Evolutionary conservation across 768 basidiomycete species (phyloP).

Genomic region (Lactarius sanguifluus): DNA sequence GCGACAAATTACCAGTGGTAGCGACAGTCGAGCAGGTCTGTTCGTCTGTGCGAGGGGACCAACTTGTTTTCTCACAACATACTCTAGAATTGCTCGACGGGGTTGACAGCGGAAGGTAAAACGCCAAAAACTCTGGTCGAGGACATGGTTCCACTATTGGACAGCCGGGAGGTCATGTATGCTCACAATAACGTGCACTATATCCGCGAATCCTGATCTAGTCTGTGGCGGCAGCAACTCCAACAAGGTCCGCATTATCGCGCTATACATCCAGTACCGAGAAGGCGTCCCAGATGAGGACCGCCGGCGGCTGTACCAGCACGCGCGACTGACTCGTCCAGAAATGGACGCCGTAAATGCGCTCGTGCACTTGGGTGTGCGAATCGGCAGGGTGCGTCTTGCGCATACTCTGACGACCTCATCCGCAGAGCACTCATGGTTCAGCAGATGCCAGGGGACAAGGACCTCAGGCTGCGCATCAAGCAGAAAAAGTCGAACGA

Average conservation of each 20-base stretch:
- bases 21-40: conserved; percentile 88
- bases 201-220: conserved; percentile 18
- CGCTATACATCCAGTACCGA: conserved; percentile 89
- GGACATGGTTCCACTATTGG: conserved; percentile 97
- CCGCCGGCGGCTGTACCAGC: conserved; percentile 89
- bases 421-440: neutral
- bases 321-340: conserved; percentile 80
- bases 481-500: conserved; percentile 73
- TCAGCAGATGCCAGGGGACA: conserved; percentile 51
- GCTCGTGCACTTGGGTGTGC: conserved; percentile 75
- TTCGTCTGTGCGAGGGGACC: neutral
- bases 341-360: conserved; percentile 96
- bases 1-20: conserved; percentile 75
- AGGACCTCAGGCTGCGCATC: conserved; percentile 75
- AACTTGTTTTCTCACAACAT: neutral
- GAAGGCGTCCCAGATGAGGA: conserved; percentile 99
- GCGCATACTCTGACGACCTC: neutral
- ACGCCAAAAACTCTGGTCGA: conserved; percentile 93
- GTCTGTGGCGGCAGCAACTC: conserved; percentile 56
- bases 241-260: conserved; percentile 96
- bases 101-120: conserved; percentile 87
- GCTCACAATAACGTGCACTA: conserved; percentile 5
- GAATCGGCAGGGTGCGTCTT: conserved; percentile 72
- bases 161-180: conserved; percentile 81
- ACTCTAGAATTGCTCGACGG: conserved; percentile 86